Evolutionary conservation across 192 early-diverging fungal species (phyloP).

Genomic region (Backusella circina): DNA sequence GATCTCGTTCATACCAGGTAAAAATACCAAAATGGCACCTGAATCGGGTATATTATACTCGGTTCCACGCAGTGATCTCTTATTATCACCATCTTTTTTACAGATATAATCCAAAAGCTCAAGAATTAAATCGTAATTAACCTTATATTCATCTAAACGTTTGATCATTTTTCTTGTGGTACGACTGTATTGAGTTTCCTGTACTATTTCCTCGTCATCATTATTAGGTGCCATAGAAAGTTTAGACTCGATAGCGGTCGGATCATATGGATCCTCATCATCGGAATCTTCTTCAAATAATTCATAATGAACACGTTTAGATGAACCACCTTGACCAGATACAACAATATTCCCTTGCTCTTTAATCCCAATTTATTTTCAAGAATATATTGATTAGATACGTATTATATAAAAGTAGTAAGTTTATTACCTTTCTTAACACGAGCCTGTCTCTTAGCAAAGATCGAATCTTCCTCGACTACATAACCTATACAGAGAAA

Average conservation of each 20-base stretch:
- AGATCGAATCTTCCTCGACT: slow-evolving; percentile 37
- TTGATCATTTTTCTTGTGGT: slow-evolving; percentile 39
- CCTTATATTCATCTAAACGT: slow-evolving; percentile 45
- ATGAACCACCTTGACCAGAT: slow-evolving; percentile 41
- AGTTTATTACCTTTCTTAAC: slow-evolving; percentile 9
- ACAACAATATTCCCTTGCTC: slow-evolving; percentile 9
- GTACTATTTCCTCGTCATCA: not conserved
- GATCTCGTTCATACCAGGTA: slow-evolving; percentile 71
- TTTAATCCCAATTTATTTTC: not conserved
- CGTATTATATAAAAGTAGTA: not conserved
- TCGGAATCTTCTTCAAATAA: slow-evolving; percentile 30
- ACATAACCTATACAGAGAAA: slow-evolving; percentile 39
- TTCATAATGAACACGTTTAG: slow-evolving; percentile 25
- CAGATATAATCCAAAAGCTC: slow-evolving; percentile 44
- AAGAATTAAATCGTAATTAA: slow-evolving; percentile 58
- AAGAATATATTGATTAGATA: not conserved
- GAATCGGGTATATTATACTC: slow-evolving; percentile 40
- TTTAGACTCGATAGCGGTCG: slow-evolving; percentile 5
- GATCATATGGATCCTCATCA: slow-evolving; percentile 23
- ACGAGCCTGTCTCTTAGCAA: slow-evolving; percentile 27
- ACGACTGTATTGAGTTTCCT: not conserved
- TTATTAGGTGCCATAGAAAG: not conserved
- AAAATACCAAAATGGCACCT: slow-evolving; percentile 75
- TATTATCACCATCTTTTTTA: not conserved
- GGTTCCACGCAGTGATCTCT: slow-evolving; percentile 26